A percentile compares a stretch with the other conserved stretches of the same genome.
These are phyloP conservation scores for Pichia sp. DNA, from an alignment of 1,139 yeast genomes.

Conservation along the genomic window DNA sequence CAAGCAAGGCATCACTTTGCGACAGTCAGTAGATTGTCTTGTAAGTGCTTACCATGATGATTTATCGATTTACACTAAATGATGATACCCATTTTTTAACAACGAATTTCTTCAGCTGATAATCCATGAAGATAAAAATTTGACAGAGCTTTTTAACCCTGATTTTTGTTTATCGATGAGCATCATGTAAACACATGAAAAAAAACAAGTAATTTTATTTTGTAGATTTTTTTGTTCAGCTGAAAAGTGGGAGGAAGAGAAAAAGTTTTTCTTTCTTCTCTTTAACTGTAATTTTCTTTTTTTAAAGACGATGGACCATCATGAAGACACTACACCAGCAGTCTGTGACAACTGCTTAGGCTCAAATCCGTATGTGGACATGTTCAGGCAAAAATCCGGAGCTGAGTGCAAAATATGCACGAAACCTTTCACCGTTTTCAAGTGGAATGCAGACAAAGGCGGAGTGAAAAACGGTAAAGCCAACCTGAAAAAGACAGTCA, in stretches of 20 bases:
- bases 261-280: background rate
- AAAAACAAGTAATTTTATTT: too few species aligned
- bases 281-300: background rate
- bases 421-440: slow-evolving; percentile 71
- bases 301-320: background rate
- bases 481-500: slow-evolving; percentile 39
- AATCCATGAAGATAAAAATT: slow-evolving; percentile 41
- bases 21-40: too few species aligned
- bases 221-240: too few species aligned
- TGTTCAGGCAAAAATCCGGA: slow-evolving; percentile 69
- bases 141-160: slow-evolving; percentile 69
- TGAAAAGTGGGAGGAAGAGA: background rate
- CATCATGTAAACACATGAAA: too few species aligned
- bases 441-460: slow-evolving; percentile 44
- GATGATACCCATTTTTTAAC: too few species aligned
- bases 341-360: slow-evolving; percentile 75
- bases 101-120: slow-evolving; percentile 65
- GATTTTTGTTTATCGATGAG: slow-evolving; percentile 21
- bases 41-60: too few species aligned
- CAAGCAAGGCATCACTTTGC: too few species aligned
- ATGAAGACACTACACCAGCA: slow-evolving; percentile 34
- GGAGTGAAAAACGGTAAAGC: slow-evolving; percentile 23
- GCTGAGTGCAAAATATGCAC: slow-evolving; percentile 76
- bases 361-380: slow-evolving; percentile 49
- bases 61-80: too few species aligned